Evolutionary conservation across 176 grass and related monocot genomes (phyloP), one percentile per base, ranked within the genome.

Genomic region (Oryza punctata): DNA sequence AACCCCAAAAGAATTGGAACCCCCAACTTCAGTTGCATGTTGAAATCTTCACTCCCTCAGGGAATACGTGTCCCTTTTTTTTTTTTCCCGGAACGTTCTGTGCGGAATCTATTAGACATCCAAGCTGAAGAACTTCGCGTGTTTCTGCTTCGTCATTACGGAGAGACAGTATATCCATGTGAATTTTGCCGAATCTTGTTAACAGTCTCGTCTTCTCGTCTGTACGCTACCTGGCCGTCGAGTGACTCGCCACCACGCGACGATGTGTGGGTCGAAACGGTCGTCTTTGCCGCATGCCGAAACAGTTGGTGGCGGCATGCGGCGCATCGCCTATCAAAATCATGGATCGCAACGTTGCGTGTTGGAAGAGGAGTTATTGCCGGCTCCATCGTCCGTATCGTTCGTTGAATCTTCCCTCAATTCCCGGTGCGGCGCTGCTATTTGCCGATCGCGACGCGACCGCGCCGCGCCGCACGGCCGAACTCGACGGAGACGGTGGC

Each of bases 331-430:
- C 52, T 57, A 57, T 57, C 18, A 54, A 54, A n/a, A n/a, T n/a
- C n/a, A n/a, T n/a, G n/a, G n/a, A 54, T 54, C 18, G 2, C 6
- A n/a, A 3, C 30, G n/a, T 85, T 65, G 77, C 87, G 77, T 89
- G 77, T 21, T 71, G 3, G 30, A 54, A 37, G 28, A 5, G 27
- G 63, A 85, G 76, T 37, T 9, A 32, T 64, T 19, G 77, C 82
- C 41, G 68, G 61, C 44, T 6, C 12, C 27, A 32, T 61, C 57
- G 57, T 19, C n/a, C 9, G 57, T 61, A 13, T 16, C 29, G 47
- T 87, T 46, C 63, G 49, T 80, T 81, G 87, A 81, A 85, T 52
- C 71, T 70, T 81, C 54, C 52, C 6, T 9, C 52, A 57, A n/a
- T 35, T 19, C 50, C 50, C 50, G 18, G 13, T 21, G 18, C 50